Evolutionary conservation across 352 stramenopile species (phyloP).

Genomic region (Bremia lactucae): DNA sequence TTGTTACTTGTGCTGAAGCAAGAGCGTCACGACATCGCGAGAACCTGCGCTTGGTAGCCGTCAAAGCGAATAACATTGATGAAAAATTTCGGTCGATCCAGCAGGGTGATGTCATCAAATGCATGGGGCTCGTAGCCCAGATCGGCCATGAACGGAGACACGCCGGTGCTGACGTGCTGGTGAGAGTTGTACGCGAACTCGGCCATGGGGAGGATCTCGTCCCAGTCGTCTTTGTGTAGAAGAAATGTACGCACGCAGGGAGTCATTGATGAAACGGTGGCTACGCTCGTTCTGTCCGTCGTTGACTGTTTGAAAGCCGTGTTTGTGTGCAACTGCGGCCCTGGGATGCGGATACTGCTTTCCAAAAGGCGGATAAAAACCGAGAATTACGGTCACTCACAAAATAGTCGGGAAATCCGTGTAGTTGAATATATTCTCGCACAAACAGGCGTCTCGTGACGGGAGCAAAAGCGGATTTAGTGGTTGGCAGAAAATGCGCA

Average conservation of each 20-base stretch:
- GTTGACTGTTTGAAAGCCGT: background rate
- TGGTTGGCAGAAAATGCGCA: slow-evolving; percentile 4
- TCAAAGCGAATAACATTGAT: background rate
- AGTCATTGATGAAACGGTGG: background rate
- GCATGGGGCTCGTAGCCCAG: too few species aligned
- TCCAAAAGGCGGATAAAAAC: background rate
- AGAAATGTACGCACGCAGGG: too few species aligned
- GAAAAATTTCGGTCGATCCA: background rate
- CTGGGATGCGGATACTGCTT: background rate
- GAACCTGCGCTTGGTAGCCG: too few species aligned
- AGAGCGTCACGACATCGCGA: background rate
- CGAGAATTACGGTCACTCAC: background rate
- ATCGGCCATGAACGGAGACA: background rate
- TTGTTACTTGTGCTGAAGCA: background rate
- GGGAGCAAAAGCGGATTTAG: background rate
- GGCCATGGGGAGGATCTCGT: background rate
- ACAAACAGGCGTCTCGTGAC: background rate
- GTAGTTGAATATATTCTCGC: background rate
- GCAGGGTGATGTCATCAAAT: too few species aligned
- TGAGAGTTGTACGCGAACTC: background rate
- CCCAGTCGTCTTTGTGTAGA: background rate
- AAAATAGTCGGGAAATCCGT: background rate
- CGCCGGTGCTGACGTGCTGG: background rate
- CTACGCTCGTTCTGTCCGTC: background rate
- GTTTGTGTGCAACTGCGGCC: background rate